Evolutionary conservation across 108 stramenopile species (phyloP).

Genomic region (Nannochloropsis salina): DNA sequence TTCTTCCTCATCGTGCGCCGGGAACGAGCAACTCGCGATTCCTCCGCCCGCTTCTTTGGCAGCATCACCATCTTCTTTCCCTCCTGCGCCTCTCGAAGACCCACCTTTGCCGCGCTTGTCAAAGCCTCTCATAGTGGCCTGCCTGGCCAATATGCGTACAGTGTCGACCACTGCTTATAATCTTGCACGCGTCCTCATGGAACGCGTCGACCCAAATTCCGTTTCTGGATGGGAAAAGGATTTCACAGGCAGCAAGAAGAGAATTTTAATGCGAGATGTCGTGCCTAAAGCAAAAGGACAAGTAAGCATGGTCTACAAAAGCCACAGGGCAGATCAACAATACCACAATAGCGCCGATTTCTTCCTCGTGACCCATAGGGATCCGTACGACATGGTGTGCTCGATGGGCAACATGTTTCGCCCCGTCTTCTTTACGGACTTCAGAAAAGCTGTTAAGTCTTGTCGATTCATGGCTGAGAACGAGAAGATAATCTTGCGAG

Average conservation of each 20-base stretch:
- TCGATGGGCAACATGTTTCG: conserved; percentile 14
- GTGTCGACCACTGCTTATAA: conserved; percentile 12
- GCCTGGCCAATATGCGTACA: not conserved
- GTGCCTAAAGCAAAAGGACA: not conserved
- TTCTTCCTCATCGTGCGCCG: no score
- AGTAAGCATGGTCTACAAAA: not conserved
- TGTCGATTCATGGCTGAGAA: not conserved
- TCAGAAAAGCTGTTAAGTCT: not conserved
- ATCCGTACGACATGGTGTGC: conserved; percentile 17
- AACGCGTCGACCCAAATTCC: not conserved
- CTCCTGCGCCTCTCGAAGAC: not conserved
- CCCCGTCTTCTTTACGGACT: not conserved
- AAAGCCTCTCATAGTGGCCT: not conserved
- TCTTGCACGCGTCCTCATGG: not conserved
- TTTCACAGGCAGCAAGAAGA: not conserved
- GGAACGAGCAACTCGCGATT: no score
- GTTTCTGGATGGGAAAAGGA: not conserved
- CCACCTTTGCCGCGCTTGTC: conserved; percentile 15
- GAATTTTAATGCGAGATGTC: not conserved
- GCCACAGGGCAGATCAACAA: not conserved
- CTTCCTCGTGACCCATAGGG: not conserved
- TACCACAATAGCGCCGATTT: not conserved
- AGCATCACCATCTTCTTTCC: no score
- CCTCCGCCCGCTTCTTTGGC: no score
- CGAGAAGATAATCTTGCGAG: not conserved